Conservation (phyloP, 495 filamentous ascomycete genomes). For the Monascus purpureus region DNA sequence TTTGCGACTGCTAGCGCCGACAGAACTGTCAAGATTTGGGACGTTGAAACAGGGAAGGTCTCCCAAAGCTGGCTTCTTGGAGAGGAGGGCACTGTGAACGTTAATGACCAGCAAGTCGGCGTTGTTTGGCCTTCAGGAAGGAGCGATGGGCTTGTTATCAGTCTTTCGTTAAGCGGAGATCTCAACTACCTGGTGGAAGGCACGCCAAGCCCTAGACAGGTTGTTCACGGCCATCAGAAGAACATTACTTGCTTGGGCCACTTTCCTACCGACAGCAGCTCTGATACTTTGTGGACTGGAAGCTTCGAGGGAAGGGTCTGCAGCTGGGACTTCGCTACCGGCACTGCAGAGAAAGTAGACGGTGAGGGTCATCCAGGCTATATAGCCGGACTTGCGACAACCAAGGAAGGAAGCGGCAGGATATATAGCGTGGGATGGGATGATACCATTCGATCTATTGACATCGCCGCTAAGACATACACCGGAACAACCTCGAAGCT, state of each 20-base stretch:
- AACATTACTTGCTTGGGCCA: slow-evolving; percentile 64
- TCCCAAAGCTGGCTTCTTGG: slow-evolving; percentile 77
- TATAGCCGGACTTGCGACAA: slow-evolving; percentile 58
- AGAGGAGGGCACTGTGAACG: slow-evolving; percentile 57
- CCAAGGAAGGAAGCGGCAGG: slow-evolving; percentile 35
- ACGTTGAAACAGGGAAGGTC: slow-evolving; percentile 63
- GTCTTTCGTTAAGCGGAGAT: slow-evolving; percentile 73
- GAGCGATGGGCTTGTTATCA: slow-evolving; percentile 75
- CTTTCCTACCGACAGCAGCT: slow-evolving; percentile 24
- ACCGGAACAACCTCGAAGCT: slow-evolving; percentile 37
- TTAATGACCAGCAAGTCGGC: slow-evolving; percentile 83
- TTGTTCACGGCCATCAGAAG: slow-evolving; percentile 88
- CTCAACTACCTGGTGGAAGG: slow-evolving; percentile 76
- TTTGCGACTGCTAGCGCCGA: slow-evolving; percentile 91
- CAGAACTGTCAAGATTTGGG: slow-evolving; percentile 40
- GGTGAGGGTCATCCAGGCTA: slow-evolving; percentile 73
- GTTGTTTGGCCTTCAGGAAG: slow-evolving; percentile 83
- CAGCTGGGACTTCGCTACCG: slow-evolving; percentile 62
- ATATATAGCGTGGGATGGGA: slow-evolving; percentile 90
- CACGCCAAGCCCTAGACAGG: slow-evolving; percentile 47
- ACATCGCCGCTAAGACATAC: slow-evolving; percentile 44
- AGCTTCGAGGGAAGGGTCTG: slow-evolving; percentile 81
- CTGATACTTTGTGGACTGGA: slow-evolving; percentile 64
- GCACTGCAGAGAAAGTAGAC: slow-evolving; percentile 51
- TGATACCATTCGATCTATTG: slow-evolving; percentile 74